Base-by-base conservation (phyloP, 768 basidiomycete species). In the Gloeophyllum trabeum region DNA sequence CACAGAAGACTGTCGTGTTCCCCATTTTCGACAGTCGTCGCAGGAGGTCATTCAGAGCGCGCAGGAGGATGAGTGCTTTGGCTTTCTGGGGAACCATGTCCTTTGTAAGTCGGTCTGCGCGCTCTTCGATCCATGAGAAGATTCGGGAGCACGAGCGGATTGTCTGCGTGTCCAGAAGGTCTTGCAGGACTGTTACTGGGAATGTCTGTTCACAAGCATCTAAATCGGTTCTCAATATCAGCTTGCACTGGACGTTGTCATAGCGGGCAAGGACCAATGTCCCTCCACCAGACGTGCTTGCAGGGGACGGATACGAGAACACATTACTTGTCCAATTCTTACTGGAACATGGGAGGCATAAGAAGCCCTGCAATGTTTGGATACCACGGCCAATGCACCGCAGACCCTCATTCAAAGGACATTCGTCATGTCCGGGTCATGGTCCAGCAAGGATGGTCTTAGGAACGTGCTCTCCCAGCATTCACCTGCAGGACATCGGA, bases 21-120 rank as follows among this genome's bases (percentile, higher is more conserved):
- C 83, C 85, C 58, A 80, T 83, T 61, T 92, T 92, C 30, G 88
- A 92, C 7, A 94, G 68, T 1, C 90, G 76, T 5, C 89, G 74
- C 2, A 94, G 68, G 2, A 94, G 72, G 50, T 92, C 90, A 54
- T 96, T 96, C 32, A 92, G 66, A 16, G 82, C 83, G 39, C 91
- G 76, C 20, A 94, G 70, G 12, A 96, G 70, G 42, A 84, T 68
- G 28, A 92, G 79, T 2, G 89, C 88, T 57, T 91, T 91, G 45
- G 85, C 87, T 60, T 89, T 89, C 61, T 85, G 79, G 1, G 88
- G 87, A 4, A 82, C 73, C 76, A 91, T 79, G 39, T 73, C 79
- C 45, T 76, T 70, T 0, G 86, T 92, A 26, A 92, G 68, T 13
- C 82, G 70, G 13, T 66, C 60, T 1, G 80, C 73, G 21, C 85